phyloP scores from a whole-genome alignment of 179 eudicot species.

The Drosera spatulata region DNA sequence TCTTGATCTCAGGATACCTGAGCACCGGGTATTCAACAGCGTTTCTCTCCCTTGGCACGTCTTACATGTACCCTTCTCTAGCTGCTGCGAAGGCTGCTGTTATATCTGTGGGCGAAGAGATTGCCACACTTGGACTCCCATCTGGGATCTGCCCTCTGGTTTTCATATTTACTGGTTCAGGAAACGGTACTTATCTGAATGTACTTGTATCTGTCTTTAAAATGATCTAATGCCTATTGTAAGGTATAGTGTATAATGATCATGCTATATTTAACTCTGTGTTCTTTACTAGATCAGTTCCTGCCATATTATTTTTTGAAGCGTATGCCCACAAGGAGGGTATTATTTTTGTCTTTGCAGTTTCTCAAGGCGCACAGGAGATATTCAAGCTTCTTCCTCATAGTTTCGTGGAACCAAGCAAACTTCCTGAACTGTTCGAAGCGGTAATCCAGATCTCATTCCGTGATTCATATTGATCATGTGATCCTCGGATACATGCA shows the following conservation, averaged over 20 bases:
- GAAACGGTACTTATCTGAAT: conserved; percentile 57
- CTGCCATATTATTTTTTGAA: too few species aligned
- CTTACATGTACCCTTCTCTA: conserved; percentile 92
- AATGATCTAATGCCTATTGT: too few species aligned
- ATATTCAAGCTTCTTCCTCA: conserved; percentile 97
- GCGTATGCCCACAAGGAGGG: too few species aligned
- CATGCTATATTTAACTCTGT: too few species aligned
- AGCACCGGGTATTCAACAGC: conserved; percentile 91
- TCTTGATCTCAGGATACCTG: conserved; percentile 58
- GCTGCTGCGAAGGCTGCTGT: conserved; percentile 96
- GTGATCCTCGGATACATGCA: too few species aligned
- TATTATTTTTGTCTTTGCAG: conserved; percentile 25
- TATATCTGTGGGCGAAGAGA: conserved; percentile 91
- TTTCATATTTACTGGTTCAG: conserved; percentile 91
- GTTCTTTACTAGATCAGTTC: too few species aligned
- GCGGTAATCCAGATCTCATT: too few species aligned
- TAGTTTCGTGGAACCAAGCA: conserved; percentile 65
- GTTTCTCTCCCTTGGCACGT: conserved; percentile 76
- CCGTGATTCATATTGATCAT: too few species aligned
- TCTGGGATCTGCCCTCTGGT: conserved; percentile 80
- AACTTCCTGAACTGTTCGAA: conserved; percentile 65
- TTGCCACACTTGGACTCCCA: conserved; percentile 77
- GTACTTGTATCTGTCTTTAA: not conserved
- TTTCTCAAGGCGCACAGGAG: conserved; percentile 92
- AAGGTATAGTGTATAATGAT: too few species aligned